Base-by-base conservation (phyloP, 495 filamentous ascomycete species). In the Penicillium longicatenatum region DNA sequence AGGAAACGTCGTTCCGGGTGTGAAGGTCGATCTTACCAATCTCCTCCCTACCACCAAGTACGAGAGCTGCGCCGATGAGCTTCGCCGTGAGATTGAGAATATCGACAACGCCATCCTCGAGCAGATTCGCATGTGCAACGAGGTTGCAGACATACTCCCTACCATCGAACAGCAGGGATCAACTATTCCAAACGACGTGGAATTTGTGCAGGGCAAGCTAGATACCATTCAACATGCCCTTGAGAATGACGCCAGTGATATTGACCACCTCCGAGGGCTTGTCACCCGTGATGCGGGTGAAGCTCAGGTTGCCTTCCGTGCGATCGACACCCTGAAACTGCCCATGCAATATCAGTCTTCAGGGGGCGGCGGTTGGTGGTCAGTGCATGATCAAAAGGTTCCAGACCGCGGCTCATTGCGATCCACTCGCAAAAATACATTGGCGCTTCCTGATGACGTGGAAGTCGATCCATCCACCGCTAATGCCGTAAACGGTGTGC, bases 21-120 rank as follows among this genome's bases (percentile, higher is more conserved):
- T 92, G 17, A 86, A 87, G 52, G 86, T 96, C 35, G 88, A 92
- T 71, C 67, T 89, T 29, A 82, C 80, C 69, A 87, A 90, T 66
- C 78, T 97, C 21, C 82, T 89, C 11, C 84, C 89, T 6, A 97
- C 92, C 0, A 97, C 94, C 8, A 88, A 94, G 54, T 97, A 92
- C 75, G 86, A 88, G 69, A 93, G 96, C 75, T 86, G 95, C 39
- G 83, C 90, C 43, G 89, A 93, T 61, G 83, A 88, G 35, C 75
- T 97, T n/a, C 90, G 96, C 60, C 82, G 82, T 47, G 69, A 89
- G 45, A 88, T 98, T 43, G 83, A 89, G 50, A 66, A 69, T 12
- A 84, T 96, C 58, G 93, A 98, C 69, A 79, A 81, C 19, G 80
- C 82, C 65, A 89, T 96, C 57, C 78, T 87, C 30, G 75, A 79